Conservation (phyloP, 129 eudicot species). For the Lonicera japonica region DNA sequence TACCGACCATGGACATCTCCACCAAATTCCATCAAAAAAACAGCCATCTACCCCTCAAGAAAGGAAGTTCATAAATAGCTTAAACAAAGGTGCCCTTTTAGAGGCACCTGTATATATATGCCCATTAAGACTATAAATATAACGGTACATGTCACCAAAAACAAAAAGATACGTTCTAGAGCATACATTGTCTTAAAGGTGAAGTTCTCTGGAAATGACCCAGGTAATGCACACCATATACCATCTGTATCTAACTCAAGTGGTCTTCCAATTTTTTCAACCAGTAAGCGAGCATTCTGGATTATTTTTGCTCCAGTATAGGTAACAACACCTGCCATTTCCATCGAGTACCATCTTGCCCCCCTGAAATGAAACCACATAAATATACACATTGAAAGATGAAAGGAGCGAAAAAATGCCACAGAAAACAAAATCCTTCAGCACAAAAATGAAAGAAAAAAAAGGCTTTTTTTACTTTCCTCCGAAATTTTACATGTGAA, state of each 20-base stretch:
- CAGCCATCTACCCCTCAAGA: background rate
- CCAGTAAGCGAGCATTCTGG: conserved; percentile 85
- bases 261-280: conserved; percentile 93
- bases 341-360: conserved; percentile 99
- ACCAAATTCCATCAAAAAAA: background rate
- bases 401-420: conserved; percentile 1
- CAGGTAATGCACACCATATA: conserved; percentile 94
- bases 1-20: no score
- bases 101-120: no score
- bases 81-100: no score
- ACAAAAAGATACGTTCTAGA: background rate
- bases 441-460: background rate
- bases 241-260: conserved; percentile 99
- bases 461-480: no score
- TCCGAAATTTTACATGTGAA: no score
- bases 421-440: background rate
- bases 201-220: conserved; percentile 96
- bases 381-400: conserved; percentile 10
- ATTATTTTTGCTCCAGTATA: conserved; percentile 98
- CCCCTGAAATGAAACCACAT: conserved; percentile 54
- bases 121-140: no score
- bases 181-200: conserved; percentile 80
- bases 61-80: no score
- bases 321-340: conserved; percentile 99
- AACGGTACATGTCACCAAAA: no score